phyloP scores from a whole-genome alignment of 2,329 filamentous ascomycete species.

The Fusarium euwallaceae region DNA sequence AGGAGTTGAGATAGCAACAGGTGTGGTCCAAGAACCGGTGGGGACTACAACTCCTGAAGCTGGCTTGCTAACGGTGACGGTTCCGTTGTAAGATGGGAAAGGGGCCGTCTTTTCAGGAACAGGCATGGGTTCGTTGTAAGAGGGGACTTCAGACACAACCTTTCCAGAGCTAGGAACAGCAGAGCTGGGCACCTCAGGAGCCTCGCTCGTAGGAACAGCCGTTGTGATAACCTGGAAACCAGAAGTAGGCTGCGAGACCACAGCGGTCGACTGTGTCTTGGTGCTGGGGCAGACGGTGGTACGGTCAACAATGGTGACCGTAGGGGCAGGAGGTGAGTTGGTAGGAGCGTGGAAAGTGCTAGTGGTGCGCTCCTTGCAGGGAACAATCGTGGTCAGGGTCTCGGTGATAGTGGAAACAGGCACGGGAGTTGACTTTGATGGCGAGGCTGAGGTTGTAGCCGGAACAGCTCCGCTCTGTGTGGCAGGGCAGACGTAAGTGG shows the following conservation, averaged over 20 bases:
- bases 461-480: slow-evolving; percentile 28
- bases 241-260: slow-evolving; percentile 5
- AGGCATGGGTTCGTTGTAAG: slow-evolving; percentile 9
- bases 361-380: slow-evolving; percentile 42
- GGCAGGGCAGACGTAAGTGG: slow-evolving; percentile 43
- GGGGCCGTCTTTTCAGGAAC: slow-evolving; percentile 19
- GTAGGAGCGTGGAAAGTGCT: slow-evolving; percentile 44
- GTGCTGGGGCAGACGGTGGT: slow-evolving; percentile 34
- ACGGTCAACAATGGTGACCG: slow-evolving; percentile 40
- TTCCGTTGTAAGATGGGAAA: slow-evolving; percentile 34
- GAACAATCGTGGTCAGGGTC: slow-evolving; percentile 44
- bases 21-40: slow-evolving; percentile 16
- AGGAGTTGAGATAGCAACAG: slow-evolving; percentile 12
- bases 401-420: slow-evolving; percentile 43
- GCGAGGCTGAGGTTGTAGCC: slow-evolving; percentile 19
- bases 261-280: slow-evolving; percentile 11
- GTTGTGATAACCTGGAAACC: slow-evolving; percentile 19
- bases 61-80: slow-evolving; percentile 13
- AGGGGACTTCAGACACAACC: slow-evolving; percentile 18
- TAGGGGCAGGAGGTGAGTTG: slow-evolving; percentile 29
- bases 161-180: neutral
- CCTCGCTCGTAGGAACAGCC: slow-evolving; percentile 2
- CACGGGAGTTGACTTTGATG: slow-evolving; percentile 13
- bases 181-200: neutral
- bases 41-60: slow-evolving; percentile 17